Evolutionary conservation across 169 alveolate genomes (phyloP).

Genomic region (Plasmodium cynomolgi): DNA sequence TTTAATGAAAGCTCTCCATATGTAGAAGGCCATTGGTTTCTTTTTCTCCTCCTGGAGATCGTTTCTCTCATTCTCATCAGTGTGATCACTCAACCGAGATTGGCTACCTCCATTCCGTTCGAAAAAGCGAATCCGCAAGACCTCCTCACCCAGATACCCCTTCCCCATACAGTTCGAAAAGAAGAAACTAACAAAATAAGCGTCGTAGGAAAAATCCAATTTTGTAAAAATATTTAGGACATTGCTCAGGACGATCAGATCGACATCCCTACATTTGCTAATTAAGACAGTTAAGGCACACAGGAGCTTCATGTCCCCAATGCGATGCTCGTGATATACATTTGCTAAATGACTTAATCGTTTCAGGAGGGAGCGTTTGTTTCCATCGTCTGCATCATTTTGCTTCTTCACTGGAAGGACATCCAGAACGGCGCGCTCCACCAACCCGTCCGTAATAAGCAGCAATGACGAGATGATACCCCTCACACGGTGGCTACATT

Average conservation of each 20-base stretch:
- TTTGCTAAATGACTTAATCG: conserved; percentile 30
- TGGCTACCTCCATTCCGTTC: neutral
- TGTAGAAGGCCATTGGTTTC: neutral
- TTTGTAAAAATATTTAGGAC: conserved; percentile 34
- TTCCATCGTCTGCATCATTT: neutral
- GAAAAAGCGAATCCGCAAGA: neutral
- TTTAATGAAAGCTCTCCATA: conserved; percentile 31
- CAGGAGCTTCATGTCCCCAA: conserved; percentile 9
- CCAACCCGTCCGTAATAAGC: neutral
- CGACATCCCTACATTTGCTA: conserved; percentile 25
- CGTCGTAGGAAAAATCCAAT: conserved; percentile 3
- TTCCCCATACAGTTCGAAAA: neutral
- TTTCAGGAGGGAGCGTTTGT: neutral
- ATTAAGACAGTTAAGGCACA: neutral
- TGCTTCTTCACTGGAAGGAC: neutral
- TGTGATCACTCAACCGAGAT: neutral
- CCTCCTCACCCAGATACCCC: neutral
- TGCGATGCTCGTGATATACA: conserved; percentile 15
- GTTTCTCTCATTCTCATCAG: neutral
- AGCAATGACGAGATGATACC: conserved; percentile 1
- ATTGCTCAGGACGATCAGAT: conserved; percentile 30
- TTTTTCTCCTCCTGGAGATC: neutral
- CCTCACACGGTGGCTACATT: neutral
- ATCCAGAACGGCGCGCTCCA: conserved; percentile 1
- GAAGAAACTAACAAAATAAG: conserved; percentile 22